phyloP scores from a whole-genome alignment of 805 yeast genomes.

The Candida quercuum region DNA sequence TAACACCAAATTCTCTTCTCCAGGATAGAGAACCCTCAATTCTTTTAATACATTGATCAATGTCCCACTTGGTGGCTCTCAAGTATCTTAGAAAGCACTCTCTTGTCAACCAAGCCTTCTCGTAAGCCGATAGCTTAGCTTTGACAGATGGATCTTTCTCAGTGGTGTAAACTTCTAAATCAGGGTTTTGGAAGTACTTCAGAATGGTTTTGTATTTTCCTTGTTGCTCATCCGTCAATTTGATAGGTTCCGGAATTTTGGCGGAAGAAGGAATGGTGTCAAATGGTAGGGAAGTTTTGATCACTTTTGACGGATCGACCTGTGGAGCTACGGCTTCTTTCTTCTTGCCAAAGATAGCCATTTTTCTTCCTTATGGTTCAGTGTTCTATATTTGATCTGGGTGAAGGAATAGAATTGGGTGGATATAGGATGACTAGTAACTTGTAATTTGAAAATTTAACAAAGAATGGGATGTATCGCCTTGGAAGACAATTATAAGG shows the following conservation, averaged over 20 bases:
- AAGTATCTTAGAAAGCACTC: slow-evolving; percentile 89
- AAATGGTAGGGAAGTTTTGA: slow-evolving; percentile 45
- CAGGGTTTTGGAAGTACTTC: slow-evolving; percentile 47
- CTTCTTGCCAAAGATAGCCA: slow-evolving; percentile 25
- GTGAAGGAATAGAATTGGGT: background rate
- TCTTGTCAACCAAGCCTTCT: slow-evolving; percentile 88
- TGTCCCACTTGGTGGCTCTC: slow-evolving; percentile 91
- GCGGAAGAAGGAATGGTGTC: slow-evolving; percentile 43
- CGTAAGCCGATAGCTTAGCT: slow-evolving; percentile 46
- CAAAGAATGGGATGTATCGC: too few relatives aligned
- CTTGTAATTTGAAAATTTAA: too few relatives aligned
- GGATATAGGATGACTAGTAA: too few relatives aligned
- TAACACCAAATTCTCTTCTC: slow-evolving; percentile 90
- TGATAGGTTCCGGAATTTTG: slow-evolving; percentile 42
- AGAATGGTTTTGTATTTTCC: slow-evolving; percentile 59
- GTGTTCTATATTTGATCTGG: background rate
- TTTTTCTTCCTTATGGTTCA: too few relatives aligned
- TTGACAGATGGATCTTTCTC: slow-evolving; percentile 33
- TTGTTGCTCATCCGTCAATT: slow-evolving; percentile 49
- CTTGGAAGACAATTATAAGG: too few relatives aligned
- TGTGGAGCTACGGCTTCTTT: slow-evolving; percentile 16
- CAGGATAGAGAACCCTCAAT: slow-evolving; percentile 76
- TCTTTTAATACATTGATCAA: slow-evolving; percentile 64
- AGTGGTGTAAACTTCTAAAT: slow-evolving; percentile 25
- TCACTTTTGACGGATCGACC: slow-evolving; percentile 23